Evolutionary conservation across 2,329 filamentous ascomycete species (phyloP).

Genomic region (Calonectria multiphialidica): DNA sequence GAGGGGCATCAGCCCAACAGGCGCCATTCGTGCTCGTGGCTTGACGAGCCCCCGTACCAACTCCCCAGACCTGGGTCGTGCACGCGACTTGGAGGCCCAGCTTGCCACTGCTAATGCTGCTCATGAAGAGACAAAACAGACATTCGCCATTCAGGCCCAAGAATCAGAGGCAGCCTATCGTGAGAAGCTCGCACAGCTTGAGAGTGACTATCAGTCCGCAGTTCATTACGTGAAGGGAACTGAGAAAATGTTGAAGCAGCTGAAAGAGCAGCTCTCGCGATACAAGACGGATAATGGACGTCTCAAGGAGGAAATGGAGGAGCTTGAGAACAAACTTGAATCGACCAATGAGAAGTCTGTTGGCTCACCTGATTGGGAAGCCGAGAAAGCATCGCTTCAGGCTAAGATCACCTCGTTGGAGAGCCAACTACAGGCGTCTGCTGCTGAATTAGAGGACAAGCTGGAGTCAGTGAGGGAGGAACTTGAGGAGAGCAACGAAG

Average conservation of each 20-base stretch:
- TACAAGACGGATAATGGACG: slow-evolving; percentile 90
- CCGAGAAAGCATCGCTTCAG: slow-evolving; percentile 76
- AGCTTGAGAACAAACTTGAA: slow-evolving; percentile 68
- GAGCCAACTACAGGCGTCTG: slow-evolving; percentile 74
- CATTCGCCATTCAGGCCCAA: slow-evolving; percentile 83
- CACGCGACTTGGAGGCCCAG: slow-evolving; percentile 90
- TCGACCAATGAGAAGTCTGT: slow-evolving; percentile 50
- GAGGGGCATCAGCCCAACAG: slow-evolving; percentile 84
- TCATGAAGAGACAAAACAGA: slow-evolving; percentile 86
- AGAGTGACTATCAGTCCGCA: slow-evolving; percentile 97
- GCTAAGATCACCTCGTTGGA: slow-evolving; percentile 78
- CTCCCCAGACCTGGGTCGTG: slow-evolving; percentile 83
- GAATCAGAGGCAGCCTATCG: slow-evolving; percentile 91
- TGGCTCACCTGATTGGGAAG: slow-evolving; percentile 76
- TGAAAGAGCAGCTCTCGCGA: slow-evolving; percentile 95
- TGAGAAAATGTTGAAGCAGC: slow-evolving; percentile 98
- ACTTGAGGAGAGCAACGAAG: slow-evolving; percentile 72
- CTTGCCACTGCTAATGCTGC: slow-evolving; percentile 81
- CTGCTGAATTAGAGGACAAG: slow-evolving; percentile 77
- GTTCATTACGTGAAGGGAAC: slow-evolving; percentile 99
- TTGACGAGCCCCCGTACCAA: slow-evolving; percentile 78
- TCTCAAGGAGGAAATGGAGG: slow-evolving; percentile 84
- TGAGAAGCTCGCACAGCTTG: slow-evolving; percentile 92
- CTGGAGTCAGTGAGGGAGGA: slow-evolving; percentile 78
- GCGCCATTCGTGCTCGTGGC: slow-evolving; percentile 77